Evolutionary conservation across 768 basidiomycete species (phyloP).

Genomic region (Mycena epipterygia): DNA sequence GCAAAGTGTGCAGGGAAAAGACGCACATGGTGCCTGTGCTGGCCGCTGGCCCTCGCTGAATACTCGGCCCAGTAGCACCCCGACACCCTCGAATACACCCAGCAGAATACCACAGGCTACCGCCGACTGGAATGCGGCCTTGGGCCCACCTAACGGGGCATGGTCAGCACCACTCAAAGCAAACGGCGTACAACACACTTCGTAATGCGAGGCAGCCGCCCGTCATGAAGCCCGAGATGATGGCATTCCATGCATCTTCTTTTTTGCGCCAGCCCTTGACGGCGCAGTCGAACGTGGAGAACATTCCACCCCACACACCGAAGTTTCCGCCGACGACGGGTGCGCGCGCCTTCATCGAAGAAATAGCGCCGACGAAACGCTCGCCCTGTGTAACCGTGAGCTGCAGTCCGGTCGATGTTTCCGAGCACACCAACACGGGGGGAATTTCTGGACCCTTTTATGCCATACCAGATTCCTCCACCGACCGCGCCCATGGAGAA

Average conservation of each 20-base stretch:
- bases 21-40: slow-evolving; percentile 82
- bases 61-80: slow-evolving; percentile 90
- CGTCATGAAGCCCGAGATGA: slow-evolving; percentile 98
- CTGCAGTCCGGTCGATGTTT: slow-evolving; percentile 9
- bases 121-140: slow-evolving; percentile 91
- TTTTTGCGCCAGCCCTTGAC: slow-evolving; percentile 98
- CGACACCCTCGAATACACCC: slow-evolving; percentile 95
- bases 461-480: slow-evolving; percentile 98
- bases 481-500: slow-evolving; percentile 99
- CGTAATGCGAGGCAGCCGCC: slow-evolving; percentile 95
- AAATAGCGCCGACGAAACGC: slow-evolving; percentile 92
- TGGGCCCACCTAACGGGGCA: slow-evolving; percentile 82
- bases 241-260: slow-evolving; percentile 99
- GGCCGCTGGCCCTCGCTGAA: slow-evolving; percentile 82
- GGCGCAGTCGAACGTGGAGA: slow-evolving; percentile 98
- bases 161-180: slow-evolving; percentile 17
- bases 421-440: slow-evolving; percentile 76
- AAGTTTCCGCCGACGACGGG: slow-evolving; percentile 99
- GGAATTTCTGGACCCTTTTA: slow-evolving; percentile 97
- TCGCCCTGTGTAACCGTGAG: slow-evolving; percentile 75
- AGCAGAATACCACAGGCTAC: slow-evolving; percentile 96
- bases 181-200: slow-evolving; percentile 71
- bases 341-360: slow-evolving; percentile 97
- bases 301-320: slow-evolving; percentile 97
- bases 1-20: neutral